Base-by-base conservation (phyloP, 108 stramenopile species). In the Poteriospumella lacustris region DNA sequence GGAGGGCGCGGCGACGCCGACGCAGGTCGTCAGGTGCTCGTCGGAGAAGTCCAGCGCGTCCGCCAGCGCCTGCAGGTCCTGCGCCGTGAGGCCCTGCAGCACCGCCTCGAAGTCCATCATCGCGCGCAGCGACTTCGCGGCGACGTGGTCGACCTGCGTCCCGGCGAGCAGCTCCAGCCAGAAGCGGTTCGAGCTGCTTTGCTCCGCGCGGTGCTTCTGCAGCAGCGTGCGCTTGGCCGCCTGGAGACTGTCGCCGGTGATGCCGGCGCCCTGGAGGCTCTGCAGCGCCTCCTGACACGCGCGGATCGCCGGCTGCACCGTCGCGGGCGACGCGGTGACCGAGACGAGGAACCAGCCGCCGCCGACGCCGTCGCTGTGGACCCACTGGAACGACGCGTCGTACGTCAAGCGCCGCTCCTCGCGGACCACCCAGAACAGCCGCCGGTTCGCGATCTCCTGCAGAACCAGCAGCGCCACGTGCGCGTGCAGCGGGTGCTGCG, bases 341-440 rank as follows among this genome's bases (percentile, higher is more conserved):
- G 93, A 92, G 47, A 95, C 92, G 59, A 94, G 83, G 88, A 95
- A 97, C 92, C 92, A 97, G 31, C 94, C 92, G 59, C 96, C 96
- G 68, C 89, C 78, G 62, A 94, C 75, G n/a, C 92, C 87, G 84
- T 95, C 93, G 88, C 91, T 93, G 42, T 89, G 88, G 34, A 92
- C 91, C 3, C 94, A 89, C 2, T 92, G 91, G 78, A 97, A 95
- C 86, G 94, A 95, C 68, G 96, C 96, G 80, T 97, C 96, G 79
- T 97, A 97, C 0, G 95, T 96, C 0, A 97, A 87, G 76, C 94
- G 95, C 77, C 92, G 93, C 78, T 93, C 81, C 78, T 97, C 96
- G 67, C 96, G 87, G 31, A 97, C 95, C 36, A 89, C 93, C 70
- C 89, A 89, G 76, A 97, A 97, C 34, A 97, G 87, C 39, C 96